Evolutionary conservation across 148 eudicot genomes (phyloP).

Genomic region (Diospyros kaki): DNA sequence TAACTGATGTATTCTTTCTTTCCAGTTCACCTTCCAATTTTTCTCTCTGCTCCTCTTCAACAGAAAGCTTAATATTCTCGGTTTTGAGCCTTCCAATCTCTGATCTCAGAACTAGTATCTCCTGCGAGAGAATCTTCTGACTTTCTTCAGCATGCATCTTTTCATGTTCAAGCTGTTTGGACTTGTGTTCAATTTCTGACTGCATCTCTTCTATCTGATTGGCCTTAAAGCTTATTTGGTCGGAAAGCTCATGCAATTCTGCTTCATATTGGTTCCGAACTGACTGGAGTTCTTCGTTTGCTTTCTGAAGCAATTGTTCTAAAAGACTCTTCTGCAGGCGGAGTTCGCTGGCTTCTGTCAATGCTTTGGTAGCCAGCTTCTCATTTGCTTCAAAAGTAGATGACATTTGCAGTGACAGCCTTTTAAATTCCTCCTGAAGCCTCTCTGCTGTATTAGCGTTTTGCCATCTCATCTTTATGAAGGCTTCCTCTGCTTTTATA

Average conservation of each 20-base stretch:
- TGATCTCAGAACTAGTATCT: constrained; percentile 33
- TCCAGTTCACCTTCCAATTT: constrained; percentile 39
- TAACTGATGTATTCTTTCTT: constrained; percentile 30
- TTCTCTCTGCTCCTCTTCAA: constrained; percentile 28
- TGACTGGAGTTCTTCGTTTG: constrained; percentile 51
- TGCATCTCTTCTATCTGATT: constrained; percentile 33
- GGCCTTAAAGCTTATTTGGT: constrained; percentile 39
- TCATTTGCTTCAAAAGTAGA: constrained; percentile 80
- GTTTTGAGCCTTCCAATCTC: constrained; percentile 43
- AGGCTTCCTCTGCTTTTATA: constrained; percentile 75
- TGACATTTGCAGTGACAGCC: constrained; percentile 62
- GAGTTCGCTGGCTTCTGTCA: constrained; percentile 67
- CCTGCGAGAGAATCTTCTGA: constrained; percentile 29
- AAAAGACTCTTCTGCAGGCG: constrained; percentile 51
- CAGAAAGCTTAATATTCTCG: constrained; percentile 38
- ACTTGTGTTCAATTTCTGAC: constrained; percentile 40
- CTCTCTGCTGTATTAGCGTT: constrained; percentile 78
- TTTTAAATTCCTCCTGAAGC: constrained; percentile 80
- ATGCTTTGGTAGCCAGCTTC: constrained; percentile 59
- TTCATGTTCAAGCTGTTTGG: constrained; percentile 36
- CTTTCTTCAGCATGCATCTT: constrained; percentile 43
- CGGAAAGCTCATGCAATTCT: constrained; percentile 41
- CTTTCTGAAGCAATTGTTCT: constrained; percentile 59
- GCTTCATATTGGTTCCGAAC: constrained; percentile 50
- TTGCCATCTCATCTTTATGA: constrained; percentile 63